Evolutionary conservation across 2,329 filamentous ascomycete genomes (phyloP).

Genomic region (Hypoxylon sp.): DNA sequence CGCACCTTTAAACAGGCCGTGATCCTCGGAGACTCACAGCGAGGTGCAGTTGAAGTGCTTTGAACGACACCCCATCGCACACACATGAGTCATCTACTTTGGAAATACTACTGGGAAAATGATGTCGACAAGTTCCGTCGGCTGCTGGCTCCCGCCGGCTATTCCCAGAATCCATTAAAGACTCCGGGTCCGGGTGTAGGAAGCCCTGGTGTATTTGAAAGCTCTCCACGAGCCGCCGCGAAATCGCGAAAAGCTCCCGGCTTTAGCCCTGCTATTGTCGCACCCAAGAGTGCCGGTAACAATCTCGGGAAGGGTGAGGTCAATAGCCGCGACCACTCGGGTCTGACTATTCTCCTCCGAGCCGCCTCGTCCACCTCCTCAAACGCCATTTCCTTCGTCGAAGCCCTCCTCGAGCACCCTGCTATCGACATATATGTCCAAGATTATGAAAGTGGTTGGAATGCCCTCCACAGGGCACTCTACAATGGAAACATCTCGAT

Average conservation of each 20-base stretch:
- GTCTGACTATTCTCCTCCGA: slow-evolving; percentile 87
- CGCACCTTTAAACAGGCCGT: slow-evolving; percentile 93
- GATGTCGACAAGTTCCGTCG: slow-evolving; percentile 96
- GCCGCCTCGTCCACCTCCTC: slow-evolving; percentile 81
- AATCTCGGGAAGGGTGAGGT: slow-evolving; percentile 74
- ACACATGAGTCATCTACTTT: slow-evolving; percentile 96
- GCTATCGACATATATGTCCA: slow-evolving; percentile 88
- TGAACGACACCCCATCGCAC: slow-evolving; percentile 58
- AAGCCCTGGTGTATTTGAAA: slow-evolving; percentile 60
- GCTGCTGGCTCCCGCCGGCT: slow-evolving; percentile 81
- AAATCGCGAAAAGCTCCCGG: slow-evolving; percentile 70
- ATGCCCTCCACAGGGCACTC: slow-evolving; percentile 89
- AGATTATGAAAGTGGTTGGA: slow-evolving; percentile 96
- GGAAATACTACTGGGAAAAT: slow-evolving; percentile 97
- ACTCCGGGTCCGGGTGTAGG: slow-evolving; percentile 61
- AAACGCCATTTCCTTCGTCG: slow-evolving; percentile 80
- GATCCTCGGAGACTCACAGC: slow-evolving; percentile 86
- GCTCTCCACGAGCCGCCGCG: slow-evolving; percentile 64
- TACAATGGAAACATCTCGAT: slow-evolving; percentile 92
- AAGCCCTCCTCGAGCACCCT: slow-evolving; percentile 84
- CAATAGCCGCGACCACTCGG: slow-evolving; percentile 86
- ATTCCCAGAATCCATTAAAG: slow-evolving; percentile 67
- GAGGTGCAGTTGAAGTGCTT: slow-evolving; percentile 79
- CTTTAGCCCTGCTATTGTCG: slow-evolving; percentile 60
- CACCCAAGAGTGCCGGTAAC: slow-evolving; percentile 61